Evolutionary conservation across 805 yeast species (phyloP), one percentile per base, ranked within the genome.

Genomic region (Diddensiella transvaalensis): DNA sequence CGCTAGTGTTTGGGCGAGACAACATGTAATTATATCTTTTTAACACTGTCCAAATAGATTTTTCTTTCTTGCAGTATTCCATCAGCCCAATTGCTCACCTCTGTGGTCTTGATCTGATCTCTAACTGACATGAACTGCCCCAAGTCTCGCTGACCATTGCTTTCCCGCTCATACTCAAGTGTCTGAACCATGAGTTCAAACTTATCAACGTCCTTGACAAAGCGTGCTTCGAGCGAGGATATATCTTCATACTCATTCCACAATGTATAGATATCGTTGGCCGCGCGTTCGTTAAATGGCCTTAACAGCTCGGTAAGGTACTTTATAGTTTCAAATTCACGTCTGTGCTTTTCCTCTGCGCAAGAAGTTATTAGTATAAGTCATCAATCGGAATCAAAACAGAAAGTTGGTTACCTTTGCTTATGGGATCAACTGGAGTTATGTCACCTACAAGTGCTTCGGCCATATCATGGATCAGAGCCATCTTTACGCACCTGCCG

Each of bases 371-470:
- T 15, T 13, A 44, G 47, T n/a, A 18, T n/a, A 42, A 19, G n/a
- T 13, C 17, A 19, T 40, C 35, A 17, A 17, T n/a, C n/a, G 17
- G n/a, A 22, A 13, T 11, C 17, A 6, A 23, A n/a, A 30, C 6
- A 22, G 42, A 26, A 26, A 8, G 32, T 8, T 8, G 32, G 55
- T 8, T 30, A 60, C 64, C 64, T 46, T 89, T 88, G 41, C 80
- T 71, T 24, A 90, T 78, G 50, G 76, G 61, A 69, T 89, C 86
- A 65, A 78, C 67, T 59, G 99, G 93, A 1, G 96, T 89, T 44
- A 91, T 87, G 65, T 91, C 99, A 26, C 99, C 99, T 11, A 91
- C 98, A 23, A 91, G 70, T 3, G 90, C 67, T 72, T 91, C 99
- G 8, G 98, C 96, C 59, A 91, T 85, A 66, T 91, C 99, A 71